Evolutionary conservation across 2,329 filamentous ascomycete species (phyloP), one percentile per base, ranked within the genome.

Genomic region (Hymenoscyphus infarciens): DNA sequence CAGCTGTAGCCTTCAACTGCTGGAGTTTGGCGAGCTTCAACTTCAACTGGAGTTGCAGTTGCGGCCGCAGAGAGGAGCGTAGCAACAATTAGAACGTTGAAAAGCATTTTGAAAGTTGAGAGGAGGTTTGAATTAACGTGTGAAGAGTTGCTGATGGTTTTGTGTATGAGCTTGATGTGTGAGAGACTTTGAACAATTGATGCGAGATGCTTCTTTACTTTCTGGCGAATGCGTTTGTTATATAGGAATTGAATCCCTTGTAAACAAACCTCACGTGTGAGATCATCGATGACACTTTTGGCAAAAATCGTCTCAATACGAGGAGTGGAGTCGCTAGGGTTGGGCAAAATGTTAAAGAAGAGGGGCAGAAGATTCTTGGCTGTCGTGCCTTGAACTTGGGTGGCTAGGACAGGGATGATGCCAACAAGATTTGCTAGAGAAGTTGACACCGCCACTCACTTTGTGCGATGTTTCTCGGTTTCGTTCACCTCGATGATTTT

Each of bases 1-100:
- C 61, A 66, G 22, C 25, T 27, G 59, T 66, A 66, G 5, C 11
- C 33, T 57, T 53, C 29, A 35, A 56, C 55, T 19, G 61, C 63
- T 27, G 59, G 42, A 6, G 57, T 54, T 54, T 56, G 19, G 22
- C 25, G 53, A 39, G 52, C 45, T 35, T 49, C 38, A 33, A 57
- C 35, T 29, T 49, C 38, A 39, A 57, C 25, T 52, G 64, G 57
- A 27, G 57, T 42, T 55, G 64, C 61, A 8, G 61, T 42, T 10
- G 42, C 57, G 52, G 31, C 53, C n/a, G 54, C 33, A 5, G 60
- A 54, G 16, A 57, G 54, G n/a, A 63, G 19, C 3, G 62, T 60
- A 27, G 59, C 54, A 15, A 56, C n/a, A 59, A 38, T n/a, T 16
- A 57, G 49, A 29, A 61, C 13, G 22, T 57, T 57, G 53, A 57